Evolutionary conservation across 371 early-diverging fungal genomes (phyloP), one percentile per base, ranked within the genome.

Genomic region (Mucor indicus): DNA sequence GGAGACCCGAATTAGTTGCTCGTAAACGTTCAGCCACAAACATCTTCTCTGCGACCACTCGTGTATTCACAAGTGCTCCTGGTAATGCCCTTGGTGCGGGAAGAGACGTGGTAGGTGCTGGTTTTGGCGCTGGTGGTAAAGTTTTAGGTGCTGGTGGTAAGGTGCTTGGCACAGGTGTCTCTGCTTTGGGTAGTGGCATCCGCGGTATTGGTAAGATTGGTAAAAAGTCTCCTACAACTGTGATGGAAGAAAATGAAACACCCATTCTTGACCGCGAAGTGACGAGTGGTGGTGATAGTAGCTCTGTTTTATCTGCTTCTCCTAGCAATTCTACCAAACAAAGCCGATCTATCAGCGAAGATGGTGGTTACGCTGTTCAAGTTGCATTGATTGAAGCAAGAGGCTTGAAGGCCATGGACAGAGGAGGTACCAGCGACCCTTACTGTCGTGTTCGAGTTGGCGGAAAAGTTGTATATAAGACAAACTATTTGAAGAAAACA

Each of bases 401-500:
- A 49, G 72, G 77, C 13, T 62, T 83, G 15, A 67, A 71, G 41
- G 83, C 82, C 11, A 83, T 79, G 53, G 83, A 83, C 62, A 62
- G 73, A 36, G 67, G 79, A 35, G 78, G 77, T 20, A 77, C 81
- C 5, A 75, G 81, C 31, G 87, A 88, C 39, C 80, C 86, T 27
- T 81, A 77, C 53, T 76, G 79, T 43, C 69, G 75, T 24, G 72
- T 85, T 0, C 72, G 78, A 24, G 48, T 77, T 27, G 80, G 82
- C 50, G 72, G 60, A 42, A 86, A 89, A 58, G 73, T 77, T 1
- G 44, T 88, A 21, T 63, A 72, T 67, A 92, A 91, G 67, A 93
- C 95, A 15, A 75, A 77, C 30, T 83, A 84, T 23, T 75, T 87
- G 42, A 87, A 91, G 69, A 89, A 90, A 64, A 87, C 85, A 4